Conservation (phyloP, 2,329 filamentous ascomycete species). For the Grosmannia huntii region DNA sequence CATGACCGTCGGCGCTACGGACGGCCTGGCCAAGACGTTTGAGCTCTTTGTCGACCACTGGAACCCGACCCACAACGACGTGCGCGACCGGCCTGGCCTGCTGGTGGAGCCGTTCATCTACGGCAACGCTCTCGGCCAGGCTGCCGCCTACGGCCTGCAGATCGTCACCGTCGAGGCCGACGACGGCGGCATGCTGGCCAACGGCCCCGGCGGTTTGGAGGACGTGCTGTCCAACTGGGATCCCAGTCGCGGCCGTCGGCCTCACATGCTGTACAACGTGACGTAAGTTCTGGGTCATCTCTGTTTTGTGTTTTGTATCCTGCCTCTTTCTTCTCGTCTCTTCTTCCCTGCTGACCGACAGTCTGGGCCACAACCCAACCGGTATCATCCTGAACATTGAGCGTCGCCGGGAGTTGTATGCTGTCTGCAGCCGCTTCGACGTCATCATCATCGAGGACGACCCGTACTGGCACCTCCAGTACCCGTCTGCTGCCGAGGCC, state of each 20-base stretch:
- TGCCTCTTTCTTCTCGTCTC: not conserved
- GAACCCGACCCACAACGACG: conserved; percentile 50
- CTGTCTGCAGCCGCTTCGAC: conserved; percentile 69
- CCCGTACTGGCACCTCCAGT: conserved; percentile 93
- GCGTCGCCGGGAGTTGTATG: conserved; percentile 68
- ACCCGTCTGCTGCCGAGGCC: conserved; percentile 50
- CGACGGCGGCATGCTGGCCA: conserved; percentile 62
- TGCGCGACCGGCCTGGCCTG: conserved; percentile 60
- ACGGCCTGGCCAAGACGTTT: conserved; percentile 69
- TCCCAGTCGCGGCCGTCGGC: conserved; percentile 54
- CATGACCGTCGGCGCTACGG: conserved; percentile 70
- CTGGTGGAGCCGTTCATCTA: conserved; percentile 74
- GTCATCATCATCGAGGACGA: conserved; percentile 89
- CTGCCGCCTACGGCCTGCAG: conserved; percentile 55
- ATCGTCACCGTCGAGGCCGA: conserved; percentile 66
- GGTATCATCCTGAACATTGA: conserved; percentile 60
- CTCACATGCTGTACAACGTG: conserved; percentile 81
- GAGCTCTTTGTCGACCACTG: conserved; percentile 67
- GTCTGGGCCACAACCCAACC: conserved; percentile 85
- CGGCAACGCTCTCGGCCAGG: conserved; percentile 59
- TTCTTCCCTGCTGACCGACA: conserved; percentile 22
- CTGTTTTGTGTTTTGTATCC: not conserved
- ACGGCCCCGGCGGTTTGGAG: conserved; percentile 59
- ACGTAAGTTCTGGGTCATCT: conserved; percentile 47
- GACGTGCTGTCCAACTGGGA: conserved; percentile 81